Base-by-base conservation (phyloP, 495 filamentous ascomycete genomes). In the Copromyces sp. region DNA sequence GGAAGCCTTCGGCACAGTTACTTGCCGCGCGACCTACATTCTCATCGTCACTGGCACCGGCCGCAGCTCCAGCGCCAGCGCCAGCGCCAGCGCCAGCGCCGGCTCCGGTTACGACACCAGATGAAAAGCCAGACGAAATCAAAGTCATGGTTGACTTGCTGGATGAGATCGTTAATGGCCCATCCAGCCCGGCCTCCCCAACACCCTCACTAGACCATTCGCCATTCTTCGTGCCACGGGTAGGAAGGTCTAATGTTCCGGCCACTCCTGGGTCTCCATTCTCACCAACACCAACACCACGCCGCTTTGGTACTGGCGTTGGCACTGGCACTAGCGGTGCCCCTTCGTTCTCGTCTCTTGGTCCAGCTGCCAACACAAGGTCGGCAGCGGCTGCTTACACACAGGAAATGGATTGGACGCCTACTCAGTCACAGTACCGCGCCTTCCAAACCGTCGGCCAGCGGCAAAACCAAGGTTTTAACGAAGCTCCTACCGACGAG, bases 361-460 rank as follows among this genome's bases (percentile, higher is more conserved):
- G 38, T 44, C 38, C 61, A 47, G 24, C 17, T 35, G 53, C 53
- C 24, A 32, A 65, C 53, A 65, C 53, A 65, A 65, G 53, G n/a
- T 29, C 70, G 32, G 3, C 42, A 38, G 8, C 68, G 32, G 16
- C 69, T 20, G 72, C 78, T 12, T 85, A 87, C 74, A 80, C 78
- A 11, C 83, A 90, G 47, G 81, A 84, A 69, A 97, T 97, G 93
- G 93, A 97, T 73, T 97, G 93, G 93, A 88, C 90, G 29, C 93
- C 93, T 3, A 89, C 90, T 12, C 78, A 81, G 32, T 85, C 87
- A 24, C 83, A 79, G 68, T 75, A 86, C 77, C 83, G 84, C 68
- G 83, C 86, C 71, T 85, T 85, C 76, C 85, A 77, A 76, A 78
- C 81, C 70, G 79, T 79, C 77, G 75, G 82, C 79, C 78, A 83